Percentiles rank a stretch among this genome's conserved stretches.
These are phyloP conservation scores for Berberis thunbergii DNA, from an alignment of 164 flowering plant species.

Conservation along the genomic window DNA sequence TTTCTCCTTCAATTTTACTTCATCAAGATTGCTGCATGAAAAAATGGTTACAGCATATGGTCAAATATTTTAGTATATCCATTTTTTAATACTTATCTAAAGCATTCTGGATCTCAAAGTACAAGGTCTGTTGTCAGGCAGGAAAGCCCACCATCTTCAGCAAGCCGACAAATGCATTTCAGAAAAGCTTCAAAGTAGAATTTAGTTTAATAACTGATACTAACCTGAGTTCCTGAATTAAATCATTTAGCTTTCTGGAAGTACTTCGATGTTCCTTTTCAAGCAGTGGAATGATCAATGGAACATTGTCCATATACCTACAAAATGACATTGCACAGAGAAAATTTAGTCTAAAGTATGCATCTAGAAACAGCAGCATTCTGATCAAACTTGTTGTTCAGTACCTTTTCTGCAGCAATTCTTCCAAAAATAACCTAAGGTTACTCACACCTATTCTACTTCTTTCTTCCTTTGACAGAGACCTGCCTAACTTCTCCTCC, in stretches of 20 bases:
- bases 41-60: conserved; percentile 8
- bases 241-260: conserved; percentile 63
- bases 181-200: background rate
- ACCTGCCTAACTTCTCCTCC: conserved; percentile 79
- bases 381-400: background rate
- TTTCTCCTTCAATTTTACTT: conserved; percentile 83
- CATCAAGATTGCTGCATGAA: conserved; percentile 71
- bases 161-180: background rate
- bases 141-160: background rate
- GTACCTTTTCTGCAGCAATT: conserved; percentile 73
- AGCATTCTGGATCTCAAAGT: too few relatives aligned
- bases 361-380: background rate
- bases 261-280: conserved; percentile 74
- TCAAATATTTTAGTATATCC: background rate
- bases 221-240: conserved; percentile 78
- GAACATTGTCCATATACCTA: conserved; percentile 92
- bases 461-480: conserved; percentile 72
- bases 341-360: conserved; percentile 5
- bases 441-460: conserved; percentile 88
- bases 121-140: background rate
- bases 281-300: conserved; percentile 86
- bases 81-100: too few relatives aligned
- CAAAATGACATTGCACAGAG: conserved; percentile 8
- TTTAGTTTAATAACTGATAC: conserved; percentile 6
- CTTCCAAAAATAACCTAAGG: conserved; percentile 78